phyloP scores from a whole-genome alignment of 352 stramenopile species.

The Pythium vanterpoolii region DNA sequence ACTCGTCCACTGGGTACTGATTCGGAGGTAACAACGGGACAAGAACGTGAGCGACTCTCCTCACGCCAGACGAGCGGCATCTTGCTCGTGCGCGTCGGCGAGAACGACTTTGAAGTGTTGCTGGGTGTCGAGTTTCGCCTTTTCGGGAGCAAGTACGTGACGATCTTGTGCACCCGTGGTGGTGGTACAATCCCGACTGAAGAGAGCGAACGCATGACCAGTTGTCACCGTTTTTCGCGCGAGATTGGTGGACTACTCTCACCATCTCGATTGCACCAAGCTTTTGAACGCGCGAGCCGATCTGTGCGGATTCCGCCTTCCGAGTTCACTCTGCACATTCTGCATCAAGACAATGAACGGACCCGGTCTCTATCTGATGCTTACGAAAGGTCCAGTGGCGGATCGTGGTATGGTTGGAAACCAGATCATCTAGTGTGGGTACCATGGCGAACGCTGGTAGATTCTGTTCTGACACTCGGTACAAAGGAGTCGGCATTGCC shows the following conservation, averaged over 20 bases:
- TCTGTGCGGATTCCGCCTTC: neutral
- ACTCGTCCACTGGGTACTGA: neutral
- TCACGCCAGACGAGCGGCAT: neutral
- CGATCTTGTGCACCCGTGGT: neutral
- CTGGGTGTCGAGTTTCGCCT: slow-evolving; percentile 11
- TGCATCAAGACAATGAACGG: slow-evolving; percentile 6
- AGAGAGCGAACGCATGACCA: neutral
- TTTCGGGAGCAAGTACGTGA: neutral
- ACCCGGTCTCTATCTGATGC: neutral
- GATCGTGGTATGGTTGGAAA: neutral
- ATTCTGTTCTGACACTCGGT: neutral
- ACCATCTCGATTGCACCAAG: neutral
- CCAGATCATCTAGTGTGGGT: slow-evolving; percentile 23
- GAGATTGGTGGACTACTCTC: slow-evolving; percentile 13
- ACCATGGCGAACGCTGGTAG: slow-evolving; percentile 6
- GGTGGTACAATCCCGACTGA: neutral
- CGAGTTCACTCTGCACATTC: slow-evolving; percentile 10
- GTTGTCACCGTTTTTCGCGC: slow-evolving; percentile 3
- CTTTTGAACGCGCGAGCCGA: neutral
- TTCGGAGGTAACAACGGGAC: neutral
- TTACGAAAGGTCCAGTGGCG: slow-evolving; percentile 2
- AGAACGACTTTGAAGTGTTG: slow-evolving; percentile 9
- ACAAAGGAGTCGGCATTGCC: neutral
- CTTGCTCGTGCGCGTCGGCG: neutral
- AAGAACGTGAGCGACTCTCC: neutral